Evolutionary conservation across 768 basidiomycete genomes (phyloP).

Genomic region (Amanita rubescens): DNA sequence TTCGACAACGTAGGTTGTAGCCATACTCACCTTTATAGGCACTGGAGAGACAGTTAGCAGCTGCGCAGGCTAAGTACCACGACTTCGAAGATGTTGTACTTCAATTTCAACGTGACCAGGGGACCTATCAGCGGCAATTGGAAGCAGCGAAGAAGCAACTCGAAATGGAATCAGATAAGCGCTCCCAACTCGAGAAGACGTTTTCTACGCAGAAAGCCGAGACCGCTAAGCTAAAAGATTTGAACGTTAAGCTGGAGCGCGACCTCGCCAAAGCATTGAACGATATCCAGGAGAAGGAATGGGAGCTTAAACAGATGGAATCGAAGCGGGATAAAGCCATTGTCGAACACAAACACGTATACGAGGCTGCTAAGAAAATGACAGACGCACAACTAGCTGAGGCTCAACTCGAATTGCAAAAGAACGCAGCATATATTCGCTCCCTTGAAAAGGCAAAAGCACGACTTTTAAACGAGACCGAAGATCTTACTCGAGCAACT

Average conservation of each 20-base stretch:
- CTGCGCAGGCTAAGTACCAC: slow-evolving; percentile 68
- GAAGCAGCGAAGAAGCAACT: slow-evolving; percentile 67
- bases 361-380: slow-evolving; percentile 91
- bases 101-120: slow-evolving; percentile 77
- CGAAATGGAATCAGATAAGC: slow-evolving; percentile 64
- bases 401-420: slow-evolving; percentile 70
- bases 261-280: slow-evolving; percentile 76
- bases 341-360: slow-evolving; percentile 94
- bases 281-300: slow-evolving; percentile 75
- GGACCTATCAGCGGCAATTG: slow-evolving; percentile 62
- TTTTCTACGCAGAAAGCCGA: slow-evolving; percentile 62
- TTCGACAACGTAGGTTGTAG: not conserved
- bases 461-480: slow-evolving; percentile 69
- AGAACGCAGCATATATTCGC: slow-evolving; percentile 67
- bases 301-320: slow-evolving; percentile 80
- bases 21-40: slow-evolving; percentile 33
- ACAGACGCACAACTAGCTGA: slow-evolving; percentile 87
- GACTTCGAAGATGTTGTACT: slow-evolving; percentile 86
- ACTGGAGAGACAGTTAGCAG: slow-evolving; percentile 68
- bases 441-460: slow-evolving; percentile 81
- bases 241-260: slow-evolving; percentile 62
- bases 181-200: slow-evolving; percentile 66
- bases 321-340: slow-evolving; percentile 95
- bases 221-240: slow-evolving; percentile 57
- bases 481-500: slow-evolving; percentile 71